Percentiles rank a stretch among this genome's conserved stretches.
phyloP scores from a whole-genome alignment of 2,329 filamentous ascomycete genomes.

The Fusarium keratoplasticum region DNA sequence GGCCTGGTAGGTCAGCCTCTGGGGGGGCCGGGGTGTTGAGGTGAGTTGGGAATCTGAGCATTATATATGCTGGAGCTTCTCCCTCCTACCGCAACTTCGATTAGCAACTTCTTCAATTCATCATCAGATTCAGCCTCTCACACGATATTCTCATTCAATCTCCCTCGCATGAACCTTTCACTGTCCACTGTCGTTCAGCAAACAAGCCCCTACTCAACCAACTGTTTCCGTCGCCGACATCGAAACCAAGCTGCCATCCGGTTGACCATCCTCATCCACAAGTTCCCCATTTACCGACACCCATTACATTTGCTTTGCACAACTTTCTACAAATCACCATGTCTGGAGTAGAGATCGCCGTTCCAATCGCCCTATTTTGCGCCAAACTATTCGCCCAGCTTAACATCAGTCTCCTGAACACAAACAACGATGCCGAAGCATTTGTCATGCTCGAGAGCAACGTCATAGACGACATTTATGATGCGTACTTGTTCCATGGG shows the following conservation, averaged over 20 bases:
- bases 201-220: not conserved
- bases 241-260: not conserved
- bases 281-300: not conserved
- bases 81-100: not conserved
- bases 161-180: not conserved
- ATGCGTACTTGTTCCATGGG: not conserved
- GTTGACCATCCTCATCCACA: not conserved
- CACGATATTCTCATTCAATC: not conserved
- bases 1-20: not conserved
- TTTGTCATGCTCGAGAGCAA: not conserved
- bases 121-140: not conserved
- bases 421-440: not conserved
- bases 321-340: not conserved
- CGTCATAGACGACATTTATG: not conserved
- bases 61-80: not conserved
- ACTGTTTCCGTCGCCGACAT: not conserved
- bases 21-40: not conserved
- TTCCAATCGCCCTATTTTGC: not conserved
- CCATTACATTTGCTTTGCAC: not conserved
- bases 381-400: not conserved
- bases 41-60: not conserved
- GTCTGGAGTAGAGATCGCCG: not conserved
- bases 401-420: not conserved
- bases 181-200: not conserved
- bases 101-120: not conserved